Base-by-base conservation (phyloP, 352 stramenopile genomes). In the Thalassiosira ordinaria region DNA sequence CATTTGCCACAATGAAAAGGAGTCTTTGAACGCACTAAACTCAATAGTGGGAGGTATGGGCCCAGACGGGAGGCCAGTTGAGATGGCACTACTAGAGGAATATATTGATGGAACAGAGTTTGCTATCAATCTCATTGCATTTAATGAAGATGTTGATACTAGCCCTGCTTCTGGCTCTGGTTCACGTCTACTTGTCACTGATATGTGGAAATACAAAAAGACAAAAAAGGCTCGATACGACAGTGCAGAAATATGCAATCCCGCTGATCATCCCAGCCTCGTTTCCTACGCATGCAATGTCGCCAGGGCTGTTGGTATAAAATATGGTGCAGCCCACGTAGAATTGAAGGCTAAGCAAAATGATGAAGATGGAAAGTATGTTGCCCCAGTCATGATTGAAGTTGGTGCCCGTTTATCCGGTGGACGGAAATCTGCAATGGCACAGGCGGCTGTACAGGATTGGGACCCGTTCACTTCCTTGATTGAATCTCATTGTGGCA, bases 171-270 rank as follows among this genome's bases (percentile, higher is more conserved):
- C n/a, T 62, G 16, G 18, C 31, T 3, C 6, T 26, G 18, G 11
- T 16, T 22, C 35, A 22, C 65, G 33, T 1, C 22, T 65, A 26
- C 1, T 74, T 24, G 52, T 74, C 4, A 76, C 67, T 2, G 67
- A 76, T 31, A 59, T 76, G 27, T 76, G 67, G 67, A 67, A 69
- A 51, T 76, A 76, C 26, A 16, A 69, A 47, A 76, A 76, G 20
- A 63, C 59, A 37, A 37, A 57, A 24, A 9, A 41, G 20, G 67
- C 55, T 24, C 46, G 67, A 18, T 67, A 76, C 24, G 22, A 41
- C 11, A 35, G 49, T 65, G 57, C 55, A 20, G 44, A 67, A 76
- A 80, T 78, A 47, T 78, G 61, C 51, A 65, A 73, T 59, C 70
- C 59, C 33, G 49, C n/a, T 18, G 70, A 80, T 22, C 37, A 70